Percentiles rank a stretch among this genome's conserved stretches.
phyloP scores from a whole-genome alignment of 2,329 filamentous ascomycete species.

The Fusarium sp. region DNA sequence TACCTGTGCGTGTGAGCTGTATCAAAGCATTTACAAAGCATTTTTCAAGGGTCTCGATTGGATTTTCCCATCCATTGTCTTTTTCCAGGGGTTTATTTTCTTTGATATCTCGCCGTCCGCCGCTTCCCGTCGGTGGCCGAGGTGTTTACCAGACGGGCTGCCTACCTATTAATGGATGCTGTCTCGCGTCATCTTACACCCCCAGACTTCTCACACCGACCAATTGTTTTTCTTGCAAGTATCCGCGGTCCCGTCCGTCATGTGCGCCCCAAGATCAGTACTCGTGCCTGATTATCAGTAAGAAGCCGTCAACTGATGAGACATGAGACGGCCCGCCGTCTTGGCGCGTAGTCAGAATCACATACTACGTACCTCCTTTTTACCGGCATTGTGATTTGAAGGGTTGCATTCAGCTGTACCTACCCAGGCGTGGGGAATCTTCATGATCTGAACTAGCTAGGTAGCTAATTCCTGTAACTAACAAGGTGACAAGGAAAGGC shows the following conservation, averaged over 20 bases:
- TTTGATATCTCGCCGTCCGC: constrained; percentile 36
- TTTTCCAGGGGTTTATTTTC: not conserved
- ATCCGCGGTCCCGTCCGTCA: not conserved
- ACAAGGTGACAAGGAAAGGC: not conserved
- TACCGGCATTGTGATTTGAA: not conserved
- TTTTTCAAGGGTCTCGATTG: constrained; percentile 23
- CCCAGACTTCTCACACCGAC: not conserved
- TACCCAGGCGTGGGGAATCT: not conserved
- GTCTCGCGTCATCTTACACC: constrained; percentile 6
- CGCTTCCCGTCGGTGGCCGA: constrained; percentile 41
- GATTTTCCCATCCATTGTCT: not conserved
- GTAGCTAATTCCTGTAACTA: not conserved
- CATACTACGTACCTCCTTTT: not conserved
- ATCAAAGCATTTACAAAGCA: constrained; percentile 1
- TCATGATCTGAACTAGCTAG: not conserved
- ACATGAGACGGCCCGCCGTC: constrained; percentile 3
- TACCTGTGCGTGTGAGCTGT: constrained; percentile 1
- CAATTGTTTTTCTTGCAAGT: not conserved
- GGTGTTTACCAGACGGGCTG: not conserved
- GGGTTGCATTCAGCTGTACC: not conserved
- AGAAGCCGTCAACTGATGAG: not conserved
- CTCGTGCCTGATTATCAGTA: constrained; percentile 4
- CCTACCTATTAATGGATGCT: not conserved
- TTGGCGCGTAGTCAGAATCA: constrained; percentile 10
- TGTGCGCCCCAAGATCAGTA: not conserved